Evolutionary conservation across 192 early-diverging fungal genomes (phyloP).

Genomic region (Coemansia umbellata): DNA sequence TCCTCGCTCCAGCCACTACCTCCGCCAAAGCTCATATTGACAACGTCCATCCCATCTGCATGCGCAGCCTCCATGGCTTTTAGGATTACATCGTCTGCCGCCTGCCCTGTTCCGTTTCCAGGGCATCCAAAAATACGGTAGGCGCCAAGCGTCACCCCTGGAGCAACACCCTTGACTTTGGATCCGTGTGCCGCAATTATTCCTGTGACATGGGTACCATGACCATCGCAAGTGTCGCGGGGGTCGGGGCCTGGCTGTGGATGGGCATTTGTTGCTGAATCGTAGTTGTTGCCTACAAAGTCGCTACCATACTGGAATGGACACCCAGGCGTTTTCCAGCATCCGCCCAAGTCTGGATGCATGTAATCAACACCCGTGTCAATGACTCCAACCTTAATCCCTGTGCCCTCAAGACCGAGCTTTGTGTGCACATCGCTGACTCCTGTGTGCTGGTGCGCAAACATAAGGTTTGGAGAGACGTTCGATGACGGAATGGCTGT

Average conservation of each 20-base stretch:
- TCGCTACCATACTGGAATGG: constrained; percentile 60
- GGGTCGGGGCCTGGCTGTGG: constrained; percentile 54
- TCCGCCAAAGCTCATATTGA: constrained; percentile 82
- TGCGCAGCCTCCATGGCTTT: constrained; percentile 70
- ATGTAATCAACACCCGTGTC: constrained; percentile 53
- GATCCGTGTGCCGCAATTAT: constrained; percentile 70
- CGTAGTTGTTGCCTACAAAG: constrained; percentile 57
- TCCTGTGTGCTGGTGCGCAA: constrained; percentile 57
- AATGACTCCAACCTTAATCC: constrained; percentile 51
- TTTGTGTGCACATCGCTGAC: constrained; percentile 52
- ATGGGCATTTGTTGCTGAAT: constrained; percentile 28
- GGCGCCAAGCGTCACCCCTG: constrained; percentile 69
- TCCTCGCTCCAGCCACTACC: constrained; percentile 59
- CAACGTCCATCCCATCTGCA: constrained; percentile 69
- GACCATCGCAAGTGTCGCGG: constrained; percentile 59
- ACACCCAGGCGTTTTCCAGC: constrained; percentile 57
- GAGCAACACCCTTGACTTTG: constrained; percentile 75
- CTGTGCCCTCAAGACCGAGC: constrained; percentile 59
- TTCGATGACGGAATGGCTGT: constrained; percentile 38
- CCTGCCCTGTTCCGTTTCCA: constrained; percentile 56
- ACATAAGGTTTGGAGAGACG: constrained; percentile 43
- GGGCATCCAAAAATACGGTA: constrained; percentile 84
- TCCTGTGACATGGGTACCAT: constrained; percentile 65
- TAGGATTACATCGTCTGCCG: constrained; percentile 68
- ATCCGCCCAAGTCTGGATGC: constrained; percentile 49